These are phyloP conservation scores for Trichophyton rubrum DNA, from an alignment of 2,329 filamentous ascomycete genomes.

Conservation along the genomic window DNA sequence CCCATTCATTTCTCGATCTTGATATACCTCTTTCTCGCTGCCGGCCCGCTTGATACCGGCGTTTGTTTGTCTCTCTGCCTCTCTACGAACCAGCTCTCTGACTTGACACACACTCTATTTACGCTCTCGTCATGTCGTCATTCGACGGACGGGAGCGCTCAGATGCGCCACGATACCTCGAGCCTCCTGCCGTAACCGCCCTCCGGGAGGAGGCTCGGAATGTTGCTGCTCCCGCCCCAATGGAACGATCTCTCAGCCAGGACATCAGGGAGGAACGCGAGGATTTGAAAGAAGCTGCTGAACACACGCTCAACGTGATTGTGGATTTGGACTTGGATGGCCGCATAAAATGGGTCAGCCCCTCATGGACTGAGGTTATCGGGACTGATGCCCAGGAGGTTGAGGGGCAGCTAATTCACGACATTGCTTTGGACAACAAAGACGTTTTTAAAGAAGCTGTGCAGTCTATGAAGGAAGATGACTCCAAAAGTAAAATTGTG, in stretches of 20 bases:
- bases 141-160: conserved; percentile 23
- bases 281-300: conserved; percentile 86
- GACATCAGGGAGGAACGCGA: conserved; percentile 88
- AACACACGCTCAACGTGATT: conserved; percentile 93
- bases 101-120: neutral
- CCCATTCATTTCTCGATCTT: conserved; percentile 18
- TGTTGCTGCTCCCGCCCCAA: conserved; percentile 21
- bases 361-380: conserved; percentile 88
- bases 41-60: neutral
- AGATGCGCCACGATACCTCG: conserved; percentile 25
- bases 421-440: conserved; percentile 70
- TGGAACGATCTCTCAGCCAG: conserved; percentile 60
- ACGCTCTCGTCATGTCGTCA: conserved; percentile 17
- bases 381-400: conserved; percentile 64
- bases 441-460: conserved; percentile 70
- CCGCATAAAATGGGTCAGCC: conserved; percentile 87
- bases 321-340: conserved; percentile 86
- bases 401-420: conserved; percentile 62
- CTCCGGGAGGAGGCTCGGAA: conserved; percentile 33
- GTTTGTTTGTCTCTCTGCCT: neutral
- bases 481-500: conserved; percentile 82
- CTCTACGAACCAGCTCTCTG: neutral
- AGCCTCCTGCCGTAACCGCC: conserved; percentile 33
- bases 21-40: neutral
- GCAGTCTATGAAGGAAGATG: conserved; percentile 81